Base-by-base conservation (phyloP, 2,329 filamentous ascomycete species). In the Cercospora sesami region DNA sequence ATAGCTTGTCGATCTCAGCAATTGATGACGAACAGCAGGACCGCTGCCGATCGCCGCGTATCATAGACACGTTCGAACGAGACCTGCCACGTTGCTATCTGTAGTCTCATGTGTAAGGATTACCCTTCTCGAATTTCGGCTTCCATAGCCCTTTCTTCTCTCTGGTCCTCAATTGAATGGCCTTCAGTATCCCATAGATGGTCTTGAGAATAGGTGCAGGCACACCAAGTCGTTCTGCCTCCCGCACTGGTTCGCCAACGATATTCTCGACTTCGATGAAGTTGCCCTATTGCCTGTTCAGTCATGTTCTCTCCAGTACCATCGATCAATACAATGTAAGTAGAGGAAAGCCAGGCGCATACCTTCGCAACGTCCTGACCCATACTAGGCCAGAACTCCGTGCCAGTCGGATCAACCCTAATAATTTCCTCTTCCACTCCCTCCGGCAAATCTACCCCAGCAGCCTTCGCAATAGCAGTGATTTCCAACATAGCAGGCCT, bases 221-320 rank as follows among this genome's bases (percentile, higher is more conserved):
- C 1, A 88, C 84, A 1, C 85, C 85, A 0, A 79, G 75, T 33
- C 74, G 75, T 69, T 81, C 81, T 0, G 82, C 86, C 71, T 85
- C 85, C 2, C 83, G 77, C 57, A 88, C 68, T n/a, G 86, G 85
- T 77, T 87, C 86, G 1, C 86, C 86, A 3, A 87, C 75, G 39
- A 88, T 81, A 69, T 83, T 86, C 73, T 88, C 85, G 59, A 83
- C 81, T 74, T 89, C 86, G 67, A 86, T 84, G 63, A 81, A 84
- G 72, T 86, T 87, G 16, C 85, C 83, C 82, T 73, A 21, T 42
- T 10, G 28, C 23, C 12, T 28, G 33, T 14, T 26, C 33, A n/a
- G 26, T 5, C n/a, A 9, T 45, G 39, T n/a, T 8, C 6, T 45
- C 39, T 18, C n/a, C 4, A 2, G 39, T 45, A n/a, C 5, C 16